These are phyloP conservation scores for Cladophialophora carrionii DNA, from an alignment of 2,329 filamentous ascomycete genomes.

Conservation along the genomic window DNA sequence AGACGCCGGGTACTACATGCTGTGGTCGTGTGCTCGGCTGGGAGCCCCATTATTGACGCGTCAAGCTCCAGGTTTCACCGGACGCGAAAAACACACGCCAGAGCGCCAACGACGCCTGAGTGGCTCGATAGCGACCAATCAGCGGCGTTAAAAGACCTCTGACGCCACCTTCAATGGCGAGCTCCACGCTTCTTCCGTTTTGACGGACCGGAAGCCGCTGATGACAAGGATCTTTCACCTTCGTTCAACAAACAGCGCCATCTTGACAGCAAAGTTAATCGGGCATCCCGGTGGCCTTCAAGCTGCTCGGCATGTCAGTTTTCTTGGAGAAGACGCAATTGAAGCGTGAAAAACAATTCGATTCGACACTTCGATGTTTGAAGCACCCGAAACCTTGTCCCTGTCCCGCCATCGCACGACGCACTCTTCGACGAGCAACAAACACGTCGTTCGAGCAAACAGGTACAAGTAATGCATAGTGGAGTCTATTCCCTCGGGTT, in stretches of 20 bases:
- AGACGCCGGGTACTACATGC: background rate
- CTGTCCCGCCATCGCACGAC: background rate
- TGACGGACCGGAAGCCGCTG: background rate
- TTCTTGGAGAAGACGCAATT: too few relatives aligned
- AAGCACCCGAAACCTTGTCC: background rate
- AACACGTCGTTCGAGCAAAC: background rate
- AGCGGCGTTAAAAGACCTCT: background rate
- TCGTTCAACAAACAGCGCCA: background rate
- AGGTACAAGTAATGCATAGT: background rate
- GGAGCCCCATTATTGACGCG: conserved; percentile 5
- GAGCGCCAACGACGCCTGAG: background rate
- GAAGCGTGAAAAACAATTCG: too few relatives aligned
- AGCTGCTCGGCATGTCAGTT: background rate
- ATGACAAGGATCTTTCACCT: conserved; percentile 1
- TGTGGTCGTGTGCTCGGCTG: conserved; percentile 1
- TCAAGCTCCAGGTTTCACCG: conserved; percentile 9
- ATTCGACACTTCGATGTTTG: background rate
- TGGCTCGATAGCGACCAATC: conserved; percentile 3
- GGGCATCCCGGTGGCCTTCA: background rate
- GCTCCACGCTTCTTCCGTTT: background rate
- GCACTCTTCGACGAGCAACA: background rate
- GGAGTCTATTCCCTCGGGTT: background rate
- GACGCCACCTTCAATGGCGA: conserved; percentile 3
- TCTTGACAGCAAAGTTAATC: background rate
- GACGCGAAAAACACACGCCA: conserved; percentile 19